Evolutionary conservation across 371 early-diverging fungal genomes (phyloP), one percentile per base, ranked within the genome.

Genomic region (Haplosporangium sp.): DNA sequence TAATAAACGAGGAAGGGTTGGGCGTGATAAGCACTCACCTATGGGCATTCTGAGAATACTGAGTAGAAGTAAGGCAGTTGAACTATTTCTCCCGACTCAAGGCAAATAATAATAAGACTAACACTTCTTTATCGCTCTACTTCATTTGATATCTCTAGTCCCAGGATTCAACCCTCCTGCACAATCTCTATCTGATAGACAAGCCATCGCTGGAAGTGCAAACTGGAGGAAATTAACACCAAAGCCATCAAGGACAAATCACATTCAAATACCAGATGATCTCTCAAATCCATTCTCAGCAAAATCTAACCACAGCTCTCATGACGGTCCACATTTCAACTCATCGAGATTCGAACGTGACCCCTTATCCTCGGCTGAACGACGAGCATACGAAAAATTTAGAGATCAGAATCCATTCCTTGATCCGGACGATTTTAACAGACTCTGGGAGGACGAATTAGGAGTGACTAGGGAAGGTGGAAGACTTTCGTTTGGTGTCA

Each of bases 181-280:
- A 27, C 63, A 67, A 34, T 74, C 74, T 38, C 63, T 65, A 1
- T 65, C 74, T 3, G 81, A 74, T 17, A 71, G 81, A 50, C 58
- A 63, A 13, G 71, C 71, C 1, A 64, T 79, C 20, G 74, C 81
- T 64, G 81, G 81, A 69, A 74, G 74, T 40, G 55, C 62, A 35
- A 27, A 74, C 1, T 79, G 81, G 81, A 65, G 64, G n/a, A 79
- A 79, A 40, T 64, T 79, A 1, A 79, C 81, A 3, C 81, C 81
- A 19, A 79, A 61, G 44, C 64, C 81, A 35, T 52, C 67, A 15
- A 42, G 75, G 45, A 79, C 74, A 20, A 62, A 39, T 27, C 55
- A 65, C 38, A 63, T 79, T 3, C 64, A 65, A 35, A 58, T 71
- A 15, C 39, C 59, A 3, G 64, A 61, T 27, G 65, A 63, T 13